Evolutionary conservation across 805 yeast species (phyloP).

Genomic region (Pichia exigua): DNA sequence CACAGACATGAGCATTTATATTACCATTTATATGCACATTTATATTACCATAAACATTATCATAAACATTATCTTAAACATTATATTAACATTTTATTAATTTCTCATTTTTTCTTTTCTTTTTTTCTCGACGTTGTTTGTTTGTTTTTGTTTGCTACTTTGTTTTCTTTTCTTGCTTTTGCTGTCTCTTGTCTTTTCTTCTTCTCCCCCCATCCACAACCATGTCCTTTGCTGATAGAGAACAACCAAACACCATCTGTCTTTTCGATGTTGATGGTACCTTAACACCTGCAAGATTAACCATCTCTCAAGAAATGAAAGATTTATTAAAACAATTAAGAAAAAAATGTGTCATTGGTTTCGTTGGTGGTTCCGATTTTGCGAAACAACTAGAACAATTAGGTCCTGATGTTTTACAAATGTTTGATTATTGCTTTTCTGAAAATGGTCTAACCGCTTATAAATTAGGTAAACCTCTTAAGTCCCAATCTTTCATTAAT

Average conservation of each 20-base stretch:
- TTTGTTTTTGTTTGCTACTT: too few species aligned
- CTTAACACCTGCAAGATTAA: slow-evolving; percentile 86
- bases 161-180: background rate
- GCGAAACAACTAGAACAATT: slow-evolving; percentile 94
- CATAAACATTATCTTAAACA: too few species aligned
- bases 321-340: slow-evolving; percentile 65
- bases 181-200: background rate
- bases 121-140: too few species aligned
- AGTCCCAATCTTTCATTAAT: slow-evolving; percentile 86
- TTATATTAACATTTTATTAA: too few species aligned
- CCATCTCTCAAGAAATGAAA: slow-evolving; percentile 68
- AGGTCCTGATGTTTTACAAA: slow-evolving; percentile 66
- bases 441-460: slow-evolving; percentile 98
- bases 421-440: slow-evolving; percentile 92
- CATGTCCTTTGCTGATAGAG: slow-evolving; percentile 54
- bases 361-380: slow-evolving; percentile 96
- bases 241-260: slow-evolving; percentile 79
- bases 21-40: too few species aligned
- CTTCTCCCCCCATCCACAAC: background rate
- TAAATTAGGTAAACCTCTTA: slow-evolving; percentile 79
- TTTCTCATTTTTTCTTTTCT: background rate
- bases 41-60: too few species aligned
- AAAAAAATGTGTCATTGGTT: slow-evolving; percentile 90
- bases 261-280: slow-evolving; percentile 98
- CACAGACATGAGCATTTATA: too few species aligned